Base-by-base conservation (phyloP, 768 basidiomycete species). In the Russula abietina region DNA sequence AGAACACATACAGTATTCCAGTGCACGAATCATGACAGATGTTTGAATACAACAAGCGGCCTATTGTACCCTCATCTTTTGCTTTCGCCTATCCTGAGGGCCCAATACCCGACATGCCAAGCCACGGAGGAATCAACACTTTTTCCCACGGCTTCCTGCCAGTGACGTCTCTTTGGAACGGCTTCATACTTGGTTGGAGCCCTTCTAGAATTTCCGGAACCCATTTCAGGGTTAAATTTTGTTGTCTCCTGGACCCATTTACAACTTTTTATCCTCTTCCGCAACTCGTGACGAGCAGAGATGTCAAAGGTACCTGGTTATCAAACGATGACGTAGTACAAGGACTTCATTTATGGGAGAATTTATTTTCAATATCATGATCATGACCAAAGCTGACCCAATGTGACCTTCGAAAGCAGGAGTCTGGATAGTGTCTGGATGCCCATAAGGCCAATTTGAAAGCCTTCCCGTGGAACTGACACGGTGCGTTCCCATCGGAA, bases 271-370 rank as follows among this genome's bases (percentile, higher is more conserved):
- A 53, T 41, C 11, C 17, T 55, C 19, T 55, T 28, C 3, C 41
- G 17, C 53, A 32, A 58, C 45, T 8, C 36, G 57, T 33, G 62
- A 32, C 36, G 22, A 30, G n/a, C 28, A 51, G 24, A n/a, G 6
- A 24, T 24, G 24, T 14, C 55, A 52, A 33, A 51, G 38, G 54
- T 51, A 41, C 53, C 30, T n/a, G 48, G 26, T 64, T 60, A 51
- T 33, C 38, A 64, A 50, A 64, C 54, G 3, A 64, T 64, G 63
- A 64, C 63, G 59, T 64, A 63, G 51, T 39, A 30, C n/a, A 24
- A 43, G 41, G 33, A 43, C 22, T 36, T 43, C 36, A 58, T n/a
- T 41, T 5, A 24, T 48, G 46, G 62, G 46, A 50, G 39, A 32
- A 9, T 30, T 41, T 49, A 51, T 45, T 59, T 43, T 55, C 58